Evolutionary conservation across 805 yeast genomes (phyloP).

Genomic region (Brettanomyces sp.): DNA sequence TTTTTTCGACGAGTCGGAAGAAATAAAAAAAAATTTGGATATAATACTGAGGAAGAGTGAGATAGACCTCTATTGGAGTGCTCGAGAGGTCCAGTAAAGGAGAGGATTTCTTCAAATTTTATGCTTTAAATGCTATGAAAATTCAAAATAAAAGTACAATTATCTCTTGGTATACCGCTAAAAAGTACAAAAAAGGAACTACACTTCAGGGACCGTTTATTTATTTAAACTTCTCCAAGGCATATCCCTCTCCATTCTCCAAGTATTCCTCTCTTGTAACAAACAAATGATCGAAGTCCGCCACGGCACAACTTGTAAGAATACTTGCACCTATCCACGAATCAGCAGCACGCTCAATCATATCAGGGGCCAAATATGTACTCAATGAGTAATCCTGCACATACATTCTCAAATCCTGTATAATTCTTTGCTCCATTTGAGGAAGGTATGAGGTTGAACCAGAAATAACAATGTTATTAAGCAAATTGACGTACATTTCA

Average conservation of each 20-base stretch:
- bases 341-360: slow-evolving; percentile 46
- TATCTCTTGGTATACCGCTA: no score
- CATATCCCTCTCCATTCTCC: slow-evolving; percentile 45
- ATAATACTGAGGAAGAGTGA: no score
- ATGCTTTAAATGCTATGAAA: no score
- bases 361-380: slow-evolving; percentile 30
- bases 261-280: slow-evolving; percentile 55
- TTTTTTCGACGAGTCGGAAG: no score
- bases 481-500: slow-evolving; percentile 29
- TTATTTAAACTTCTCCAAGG: slow-evolving; percentile 33
- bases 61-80: no score
- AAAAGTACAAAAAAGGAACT: no score
- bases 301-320: slow-evolving; percentile 42
- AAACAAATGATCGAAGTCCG: slow-evolving; percentile 49
- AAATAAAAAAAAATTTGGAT: no score
- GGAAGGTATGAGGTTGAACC: slow-evolving; percentile 52
- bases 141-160: no score
- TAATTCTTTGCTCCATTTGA: slow-evolving; percentile 46
- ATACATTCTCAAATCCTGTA: slow-evolving; percentile 43
- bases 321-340: slow-evolving; percentile 71
- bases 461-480: slow-evolving; percentile 45
- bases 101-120: no score
- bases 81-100: no score
- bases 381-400: slow-evolving; percentile 42
- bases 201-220: no score